Base-by-base conservation (phyloP, 208 protist genomes). In the Trypanosoma conorhini region DNA sequence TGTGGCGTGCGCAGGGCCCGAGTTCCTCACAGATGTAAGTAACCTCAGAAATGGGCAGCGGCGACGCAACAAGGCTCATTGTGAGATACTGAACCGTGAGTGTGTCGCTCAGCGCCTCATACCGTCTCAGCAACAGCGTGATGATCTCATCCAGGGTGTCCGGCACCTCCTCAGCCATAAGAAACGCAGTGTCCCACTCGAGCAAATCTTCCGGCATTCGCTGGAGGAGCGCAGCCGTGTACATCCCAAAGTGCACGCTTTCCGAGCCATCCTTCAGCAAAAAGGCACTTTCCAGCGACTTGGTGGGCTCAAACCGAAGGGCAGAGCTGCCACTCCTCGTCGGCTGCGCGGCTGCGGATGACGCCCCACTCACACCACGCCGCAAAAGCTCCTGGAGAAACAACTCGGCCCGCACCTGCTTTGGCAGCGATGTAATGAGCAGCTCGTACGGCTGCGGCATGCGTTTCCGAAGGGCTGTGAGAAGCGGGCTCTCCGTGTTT, bases 361-460 rank as follows among this genome's bases (percentile, higher is more conserved):
- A 61, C 59, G 62, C 4, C 56, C 30, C 62, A 56, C 56, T 31
- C 79, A 80, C 56, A 84, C 60, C 59, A 73, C 86, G 19, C 13
- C 60, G 30, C 51, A 86, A 61, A 38, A 76, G 62, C 17, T 44
- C 38, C 26, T 81, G 67, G 65, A 70, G 8, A 66, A 91, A 86
- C 48, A 91, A 57, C 17, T 80, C 74, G 26, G 84, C 70, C 10
- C 78, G 76, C 54, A 78, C 77, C 21, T 78, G 35, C 67, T 83
- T 84, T 42, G 72, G 76, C 48, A 91, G 71, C n/a, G 86, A 80
- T 2, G 80, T 76, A 60, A 88, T 85, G 31, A 93, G 78, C 38
- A 80, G 81, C 68, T 94, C 91, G 67, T 86, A 91, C n/a, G 91
- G 91, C 70, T 94, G 88, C 19, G 88, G 91, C 46, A 81, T 66